Evolutionary conservation across 2,329 filamentous ascomycete genomes (phyloP), one percentile per base, ranked within the genome.

Genomic region (Colletotrichum siamense): DNA sequence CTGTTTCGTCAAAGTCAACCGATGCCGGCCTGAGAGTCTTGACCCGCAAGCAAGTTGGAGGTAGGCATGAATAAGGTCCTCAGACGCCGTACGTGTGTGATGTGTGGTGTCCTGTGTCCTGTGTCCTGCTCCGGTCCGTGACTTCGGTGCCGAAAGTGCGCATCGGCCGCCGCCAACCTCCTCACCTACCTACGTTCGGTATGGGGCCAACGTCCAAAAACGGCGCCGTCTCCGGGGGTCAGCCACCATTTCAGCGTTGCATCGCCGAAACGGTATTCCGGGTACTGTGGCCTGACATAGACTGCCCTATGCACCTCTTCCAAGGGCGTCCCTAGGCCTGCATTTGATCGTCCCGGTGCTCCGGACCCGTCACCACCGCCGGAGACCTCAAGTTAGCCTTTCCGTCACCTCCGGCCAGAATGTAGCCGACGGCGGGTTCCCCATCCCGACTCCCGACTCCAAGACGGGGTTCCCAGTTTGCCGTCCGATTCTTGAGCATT

Each of bases 261-360:
- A 69, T 76, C 59, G 70, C 74, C 64, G 64, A 74, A 36, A 74
- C 71, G 49, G 57, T 63, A 36, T 32, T 30, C 30, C 59, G 59
- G 59, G 59, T 73, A 39, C 24, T 32, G 63, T 65, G 70, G 70
- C 24, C 59, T 52, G 22, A 66, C 57, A 24, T 32, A 57, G 24
- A 34, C 64, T 57, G 64, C 73, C 70, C 64, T 73, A 69, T 57
- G 44, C 73, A 59, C 59, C 18, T 34, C n/a, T 39, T 69, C 59
- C 70, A 69, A 69, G 70, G 70, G 64, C 70, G 71, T 61, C 69
- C 73, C 73, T 76, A 44, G 63, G 30, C 63, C 65, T 73, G 64
- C 63, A 68, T 52, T 36, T 69, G 70, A 76, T 69, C 70, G 49
- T 69, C 73, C 73, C 73, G 64, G 64, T 18, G 28, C 70, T 67